Conservation (phyloP, 116 monocot genomes). For the Thalassia testudinum region DNA sequence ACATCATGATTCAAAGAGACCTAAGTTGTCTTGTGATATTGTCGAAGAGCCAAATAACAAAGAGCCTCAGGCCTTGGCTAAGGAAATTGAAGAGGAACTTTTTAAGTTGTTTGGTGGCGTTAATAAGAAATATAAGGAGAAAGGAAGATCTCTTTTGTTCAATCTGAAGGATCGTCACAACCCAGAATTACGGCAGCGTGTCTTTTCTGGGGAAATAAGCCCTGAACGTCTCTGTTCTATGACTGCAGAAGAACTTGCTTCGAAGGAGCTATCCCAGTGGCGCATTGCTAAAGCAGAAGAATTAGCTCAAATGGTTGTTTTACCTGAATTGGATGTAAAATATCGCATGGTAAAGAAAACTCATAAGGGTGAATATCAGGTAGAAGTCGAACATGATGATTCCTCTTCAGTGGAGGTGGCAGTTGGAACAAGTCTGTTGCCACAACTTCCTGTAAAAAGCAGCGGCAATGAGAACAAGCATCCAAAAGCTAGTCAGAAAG, state of each 20-base stretch:
- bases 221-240: slow-evolving; percentile 79
- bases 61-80: slow-evolving; percentile 33
- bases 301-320: slow-evolving; percentile 77
- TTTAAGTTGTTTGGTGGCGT: slow-evolving; percentile 83
- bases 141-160: slow-evolving; percentile 82
- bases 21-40: slow-evolving; percentile 19
- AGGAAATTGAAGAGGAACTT: slow-evolving; percentile 74
- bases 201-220: slow-evolving; percentile 54
- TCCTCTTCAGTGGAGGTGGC: slow-evolving; percentile 43
- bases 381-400: slow-evolving; percentile 74
- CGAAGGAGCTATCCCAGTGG: slow-evolving; percentile 88
- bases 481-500: slow-evolving; percentile 1
- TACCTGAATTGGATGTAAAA: slow-evolving; percentile 63
- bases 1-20: slow-evolving; percentile 23
- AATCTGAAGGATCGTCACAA: slow-evolving; percentile 87
- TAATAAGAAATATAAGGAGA: slow-evolving; percentile 97
- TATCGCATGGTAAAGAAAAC: slow-evolving; percentile 81
- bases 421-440: slow-evolving; percentile 24
- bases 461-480: slow-evolving; percentile 2
- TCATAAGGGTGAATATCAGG: slow-evolving; percentile 92
- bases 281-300: slow-evolving; percentile 88
- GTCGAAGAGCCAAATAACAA: slow-evolving; percentile 3
- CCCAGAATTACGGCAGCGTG: slow-evolving; percentile 67
- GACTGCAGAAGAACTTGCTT: slow-evolving; percentile 93
- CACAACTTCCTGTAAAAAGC: background rate